Conservation (phyloP, 1,284 basidiomycete genomes). For the Hypsizygus ulmarius region DNA sequence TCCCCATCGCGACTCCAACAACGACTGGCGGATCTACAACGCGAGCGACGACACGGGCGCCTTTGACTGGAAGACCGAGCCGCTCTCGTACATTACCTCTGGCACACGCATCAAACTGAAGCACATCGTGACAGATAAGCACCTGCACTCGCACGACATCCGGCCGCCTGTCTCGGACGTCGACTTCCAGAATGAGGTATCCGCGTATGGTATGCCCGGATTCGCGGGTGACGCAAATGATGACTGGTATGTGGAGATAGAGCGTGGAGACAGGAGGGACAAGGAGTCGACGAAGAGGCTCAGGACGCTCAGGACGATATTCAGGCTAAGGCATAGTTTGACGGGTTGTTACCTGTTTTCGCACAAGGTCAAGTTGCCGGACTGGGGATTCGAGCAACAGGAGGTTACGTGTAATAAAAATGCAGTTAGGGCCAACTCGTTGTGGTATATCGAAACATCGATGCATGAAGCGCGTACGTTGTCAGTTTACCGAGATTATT, state of each 20-base stretch:
- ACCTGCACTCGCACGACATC: constrained; percentile 92
- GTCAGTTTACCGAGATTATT: too few relatives aligned
- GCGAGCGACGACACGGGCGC: constrained; percentile 48
- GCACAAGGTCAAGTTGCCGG: constrained; percentile 95
- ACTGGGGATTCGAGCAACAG: constrained; percentile 98
- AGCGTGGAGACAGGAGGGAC: constrained; percentile 65
- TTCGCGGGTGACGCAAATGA: constrained; percentile 91
- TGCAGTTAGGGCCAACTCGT: constrained; percentile 83
- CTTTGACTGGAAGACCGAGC: constrained; percentile 53
- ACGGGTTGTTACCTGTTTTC: constrained; percentile 97
- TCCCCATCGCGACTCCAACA: constrained; percentile 93
- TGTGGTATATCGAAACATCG: constrained; percentile 95
- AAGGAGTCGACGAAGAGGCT: constrained; percentile 68
- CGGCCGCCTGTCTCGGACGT: constrained; percentile 97
- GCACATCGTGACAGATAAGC: constrained; percentile 81
- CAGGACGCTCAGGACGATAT: constrained; percentile 79
- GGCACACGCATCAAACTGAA: constrained; percentile 80
- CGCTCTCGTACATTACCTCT: constrained; percentile 64
- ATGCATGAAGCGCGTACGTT: constrained; percentile 73
- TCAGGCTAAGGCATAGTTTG: constrained; percentile 82
- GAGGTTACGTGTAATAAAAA: constrained; percentile 99
- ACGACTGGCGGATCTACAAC: constrained; percentile 84
- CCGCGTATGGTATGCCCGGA: constrained; percentile 88
- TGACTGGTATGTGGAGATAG: constrained; percentile 93
- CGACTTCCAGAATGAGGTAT: constrained; percentile 99